These are phyloP conservation scores for Lachnellula cervina DNA, from an alignment of 2,329 filamentous ascomycete genomes.

Conservation along the genomic window DNA sequence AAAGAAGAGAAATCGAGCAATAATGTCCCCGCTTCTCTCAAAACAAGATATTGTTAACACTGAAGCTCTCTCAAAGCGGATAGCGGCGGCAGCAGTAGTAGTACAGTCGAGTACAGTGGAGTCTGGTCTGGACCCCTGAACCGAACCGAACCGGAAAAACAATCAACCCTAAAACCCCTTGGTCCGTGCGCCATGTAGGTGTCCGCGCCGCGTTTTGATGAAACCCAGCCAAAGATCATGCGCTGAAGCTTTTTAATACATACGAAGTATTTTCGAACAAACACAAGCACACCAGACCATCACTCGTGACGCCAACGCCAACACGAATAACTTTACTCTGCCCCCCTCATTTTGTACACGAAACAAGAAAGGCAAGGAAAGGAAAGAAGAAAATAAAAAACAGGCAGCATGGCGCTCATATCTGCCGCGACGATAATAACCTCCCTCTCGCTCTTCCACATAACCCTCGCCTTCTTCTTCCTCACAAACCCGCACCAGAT, in stretches of 20 bases:
- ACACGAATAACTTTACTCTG: background rate
- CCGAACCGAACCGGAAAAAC: conserved; percentile 1
- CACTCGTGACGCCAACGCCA: background rate
- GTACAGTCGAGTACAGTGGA: no score
- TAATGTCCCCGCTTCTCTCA: no score
- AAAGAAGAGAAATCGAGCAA: background rate
- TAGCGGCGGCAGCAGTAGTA: background rate
- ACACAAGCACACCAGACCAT: background rate
- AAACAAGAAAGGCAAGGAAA: background rate
- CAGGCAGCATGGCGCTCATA: conserved; percentile 68
- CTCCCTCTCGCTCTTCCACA: conserved; percentile 75
- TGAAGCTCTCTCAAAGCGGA: background rate
- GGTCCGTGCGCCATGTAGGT: background rate
- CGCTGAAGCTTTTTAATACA: no score
- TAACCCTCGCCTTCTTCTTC: conserved; percentile 81
- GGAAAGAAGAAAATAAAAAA: no score
- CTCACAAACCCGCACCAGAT: conserved; percentile 67
- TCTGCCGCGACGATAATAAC: conserved; percentile 77
- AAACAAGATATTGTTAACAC: background rate
- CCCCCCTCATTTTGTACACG: background rate
- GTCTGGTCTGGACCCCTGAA: background rate
- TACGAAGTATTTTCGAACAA: background rate
- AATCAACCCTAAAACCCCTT: background rate
- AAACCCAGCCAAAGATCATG: background rate
- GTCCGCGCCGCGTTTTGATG: background rate